Evolutionary conservation across 2,329 filamentous ascomycete genomes (phyloP).

Genomic region (Cryphonectria naterciae): DNA sequence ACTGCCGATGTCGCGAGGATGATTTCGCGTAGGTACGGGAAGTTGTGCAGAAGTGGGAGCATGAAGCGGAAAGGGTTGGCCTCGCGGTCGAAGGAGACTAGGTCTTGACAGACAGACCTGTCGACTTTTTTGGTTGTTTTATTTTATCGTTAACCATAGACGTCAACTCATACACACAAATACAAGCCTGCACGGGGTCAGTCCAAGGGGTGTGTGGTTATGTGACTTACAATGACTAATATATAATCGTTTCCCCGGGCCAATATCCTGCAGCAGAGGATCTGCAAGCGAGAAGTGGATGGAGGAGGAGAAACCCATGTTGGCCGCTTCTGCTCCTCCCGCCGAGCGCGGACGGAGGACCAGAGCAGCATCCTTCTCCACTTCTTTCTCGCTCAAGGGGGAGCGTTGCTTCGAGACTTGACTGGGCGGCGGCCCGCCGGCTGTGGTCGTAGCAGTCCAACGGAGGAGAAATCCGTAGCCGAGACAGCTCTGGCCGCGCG

Average conservation of each 20-base stretch:
- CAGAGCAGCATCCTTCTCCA: not conserved
- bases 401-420: not conserved
- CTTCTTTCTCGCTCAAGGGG: not conserved
- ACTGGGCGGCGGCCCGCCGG: conserved; percentile 48
- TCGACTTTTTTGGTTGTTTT: conserved; percentile 44
- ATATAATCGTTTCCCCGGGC: conserved; percentile 50
- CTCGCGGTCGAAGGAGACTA: conserved; percentile 50
- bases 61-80: conserved; percentile 52
- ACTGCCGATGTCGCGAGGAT: conserved; percentile 54
- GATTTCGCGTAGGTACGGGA: conserved; percentile 50
- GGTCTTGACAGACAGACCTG: conserved; percentile 55
- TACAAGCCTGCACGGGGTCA: too few relatives aligned
- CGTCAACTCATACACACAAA: not conserved
- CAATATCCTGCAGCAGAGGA: conserved; percentile 59
- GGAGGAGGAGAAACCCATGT: not conserved
- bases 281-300: conserved; percentile 42
- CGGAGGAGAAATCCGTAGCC: conserved; percentile 65
- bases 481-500: conserved; percentile 60
- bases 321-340: not conserved
- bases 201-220: not conserved
- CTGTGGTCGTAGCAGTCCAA: conserved; percentile 60
- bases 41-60: conserved; percentile 45
- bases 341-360: not conserved
- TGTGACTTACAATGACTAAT: conserved; percentile 53
- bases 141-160: not conserved